Evolutionary conservation across 2,329 filamentous ascomycete species (phyloP), one percentile per base, ranked within the genome.

Genomic region (Aspergillus melleus): DNA sequence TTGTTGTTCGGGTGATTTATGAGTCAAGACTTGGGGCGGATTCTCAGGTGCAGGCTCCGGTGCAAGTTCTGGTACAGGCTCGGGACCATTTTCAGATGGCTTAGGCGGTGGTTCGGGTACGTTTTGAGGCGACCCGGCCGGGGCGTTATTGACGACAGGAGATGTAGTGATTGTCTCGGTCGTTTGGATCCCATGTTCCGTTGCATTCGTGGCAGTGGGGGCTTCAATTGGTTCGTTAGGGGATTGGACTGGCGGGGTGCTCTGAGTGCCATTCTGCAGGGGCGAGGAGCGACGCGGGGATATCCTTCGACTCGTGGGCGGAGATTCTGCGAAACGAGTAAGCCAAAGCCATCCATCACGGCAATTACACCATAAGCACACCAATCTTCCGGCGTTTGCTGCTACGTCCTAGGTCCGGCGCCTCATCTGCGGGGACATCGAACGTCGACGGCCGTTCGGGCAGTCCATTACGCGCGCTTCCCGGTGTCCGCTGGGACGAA

Each of bases 341-440:
- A 59, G 29, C 46, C 32, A n/a, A 11, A 22, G 26, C 9, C 9
- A 32, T 14, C 9, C 29, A 50, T n/a, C 16, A 4, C 22, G 20
- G 6, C 6, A 24, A 26, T 32, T 26, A n/a, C 10, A 19, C 30
- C 12, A 30, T 51, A 20, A n/a, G 69, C 74, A 12, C 56, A 76
- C 74, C 68, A 42, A 74, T 65, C 60, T 66, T 74, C 63, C 73
- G 70, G 54, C 72, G 64, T 62, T 76, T 76, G 29, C 61, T 70
- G 58, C 68, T 73, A 46, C 68, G 69, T 11, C 58, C 63, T 39
- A 67, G 64, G 26, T 71, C 67, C 14, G 64, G 55, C 22, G 64
- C 61, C 30, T 73, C 71, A 22, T 78, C 73, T 4, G 65, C 64
- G 1, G 73, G 72, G 57, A 76, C 70, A 53, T 77, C 75, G 55